Evolutionary conservation across 2,329 filamentous ascomycete species (phyloP), one percentile per base, ranked within the genome.

Genomic region (Ilyonectria robusta): DNA sequence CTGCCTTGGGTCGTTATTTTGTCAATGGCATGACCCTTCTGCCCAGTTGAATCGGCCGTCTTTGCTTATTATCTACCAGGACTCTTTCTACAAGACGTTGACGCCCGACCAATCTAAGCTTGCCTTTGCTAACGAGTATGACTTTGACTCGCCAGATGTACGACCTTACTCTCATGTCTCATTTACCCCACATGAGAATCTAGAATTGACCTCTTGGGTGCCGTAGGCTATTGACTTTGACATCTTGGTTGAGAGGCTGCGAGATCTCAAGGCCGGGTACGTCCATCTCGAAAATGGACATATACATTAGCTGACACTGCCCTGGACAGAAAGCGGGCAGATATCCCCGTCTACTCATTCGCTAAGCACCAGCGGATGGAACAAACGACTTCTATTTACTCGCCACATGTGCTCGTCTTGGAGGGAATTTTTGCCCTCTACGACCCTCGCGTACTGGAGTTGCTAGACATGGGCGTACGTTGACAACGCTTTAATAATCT

Each of bases 1-100:
- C 84, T 99, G 70, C 96, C 96, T 63, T 99, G 96, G 95, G 96
- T 99, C 68, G 95, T 98, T 56, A 98, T 99, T 81, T 83, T 99
- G 75, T 97, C 95, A 47, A 98, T 99, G 92, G 94, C 95, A 87
- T 78, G 84, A 78, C 56, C 35, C 56, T 42, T 42, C 33, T 29
- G 46, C 44, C 29, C 48, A 23, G 19, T 46, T 51, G 51, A 50
- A 26, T 31, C 33, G 35, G 23, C 6, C 10, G 56, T 17, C 35
- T 17, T 58, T 67, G 54, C 77, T 79, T 66, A 79, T 71, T 35
- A 21, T 68, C 59, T 57, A 47, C 62, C 71, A 97, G 94, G 96
- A 99, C 81, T 98, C 95, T 13, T 99, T 97, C 81, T 99, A 99
- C 84, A 98, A 98, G 82, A 92, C 92, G 19, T 84, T 99, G 73